Evolutionary conservation across 2,329 filamentous ascomycete genomes (phyloP).

Genomic region (Epichloe coenophiala): DNA sequence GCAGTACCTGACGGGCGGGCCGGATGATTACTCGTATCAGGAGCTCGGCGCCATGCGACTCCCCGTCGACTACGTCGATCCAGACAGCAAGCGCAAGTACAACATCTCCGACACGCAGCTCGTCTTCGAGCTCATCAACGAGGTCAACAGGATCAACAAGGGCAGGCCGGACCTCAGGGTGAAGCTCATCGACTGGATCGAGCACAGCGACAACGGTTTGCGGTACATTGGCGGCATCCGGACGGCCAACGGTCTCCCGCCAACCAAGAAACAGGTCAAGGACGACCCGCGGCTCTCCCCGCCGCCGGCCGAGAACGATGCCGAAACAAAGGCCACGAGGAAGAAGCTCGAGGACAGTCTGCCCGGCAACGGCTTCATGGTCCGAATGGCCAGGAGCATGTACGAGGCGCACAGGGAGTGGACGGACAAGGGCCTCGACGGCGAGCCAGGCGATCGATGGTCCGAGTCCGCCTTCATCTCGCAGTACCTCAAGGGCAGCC

Average conservation of each 20-base stretch:
- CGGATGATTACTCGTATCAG: conserved; percentile 52
- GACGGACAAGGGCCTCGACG: conserved; percentile 20
- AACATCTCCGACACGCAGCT: conserved; percentile 50
- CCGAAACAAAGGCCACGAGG: conserved; percentile 20
- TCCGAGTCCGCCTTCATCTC: conserved; percentile 50
- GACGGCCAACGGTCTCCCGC: conserved; percentile 37
- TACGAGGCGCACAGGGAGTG: conserved; percentile 30
- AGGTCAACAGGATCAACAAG: conserved; percentile 47
- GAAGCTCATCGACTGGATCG: conserved; percentile 51
- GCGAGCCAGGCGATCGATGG: conserved; percentile 44
- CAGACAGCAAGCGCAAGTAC: conserved; percentile 35
- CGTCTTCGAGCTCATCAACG: conserved; percentile 48
- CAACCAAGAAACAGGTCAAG: conserved; percentile 33
- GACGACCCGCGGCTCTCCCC: conserved; percentile 24
- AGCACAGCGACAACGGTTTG: conserved; percentile 40
- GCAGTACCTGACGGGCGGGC: conserved; percentile 43
- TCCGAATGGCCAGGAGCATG: conserved; percentile 27
- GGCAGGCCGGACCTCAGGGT: conserved; percentile 33
- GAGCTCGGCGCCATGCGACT: conserved; percentile 56
- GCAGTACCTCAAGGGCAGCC: conserved; percentile 39
- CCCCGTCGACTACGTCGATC: conserved; percentile 36
- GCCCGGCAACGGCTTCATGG: conserved; percentile 21
- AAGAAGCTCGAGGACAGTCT: conserved; percentile 24
- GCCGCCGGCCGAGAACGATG: conserved; percentile 18
- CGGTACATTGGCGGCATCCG: conserved; percentile 32